phyloP scores from a whole-genome alignment of 2,329 filamentous ascomycete genomes.

The Colletotrichum sojae region DNA sequence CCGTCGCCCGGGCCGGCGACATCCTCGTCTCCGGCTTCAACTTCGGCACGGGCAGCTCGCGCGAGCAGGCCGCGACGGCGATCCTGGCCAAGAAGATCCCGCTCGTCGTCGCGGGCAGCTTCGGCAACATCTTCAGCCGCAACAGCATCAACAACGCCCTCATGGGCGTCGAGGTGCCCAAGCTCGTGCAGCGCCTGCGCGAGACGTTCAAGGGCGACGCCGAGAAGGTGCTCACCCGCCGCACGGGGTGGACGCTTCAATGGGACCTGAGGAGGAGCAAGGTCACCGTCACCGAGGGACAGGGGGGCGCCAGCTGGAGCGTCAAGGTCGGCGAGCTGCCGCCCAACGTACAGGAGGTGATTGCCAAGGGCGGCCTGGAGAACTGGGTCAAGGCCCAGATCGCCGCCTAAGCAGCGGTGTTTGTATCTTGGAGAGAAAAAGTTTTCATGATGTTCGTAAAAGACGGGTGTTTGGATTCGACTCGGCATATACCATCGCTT shows the following conservation, averaged over 20 bases:
- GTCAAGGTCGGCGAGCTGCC: slow-evolving; percentile 88
- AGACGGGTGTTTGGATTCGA: neutral
- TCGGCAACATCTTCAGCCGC: slow-evolving; percentile 86
- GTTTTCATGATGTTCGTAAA: neutral
- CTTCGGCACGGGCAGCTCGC: slow-evolving; percentile 85
- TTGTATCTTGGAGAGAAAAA: too few species aligned
- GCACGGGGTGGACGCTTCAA: slow-evolving; percentile 86
- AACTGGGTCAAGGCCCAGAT: slow-evolving; percentile 86
- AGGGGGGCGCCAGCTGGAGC: slow-evolving; percentile 77
- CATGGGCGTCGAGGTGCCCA: slow-evolving; percentile 79
- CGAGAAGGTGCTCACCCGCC: slow-evolving; percentile 72
- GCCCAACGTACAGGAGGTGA: slow-evolving; percentile 89
- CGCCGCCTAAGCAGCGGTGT: too few species aligned
- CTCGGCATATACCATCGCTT: too few species aligned
- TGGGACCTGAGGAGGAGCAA: slow-evolving; percentile 85
- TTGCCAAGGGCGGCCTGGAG: slow-evolving; percentile 82
- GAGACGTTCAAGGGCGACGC: slow-evolving; percentile 66
- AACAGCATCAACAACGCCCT: slow-evolving; percentile 87
- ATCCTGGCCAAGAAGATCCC: slow-evolving; percentile 86
- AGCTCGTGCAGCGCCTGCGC: slow-evolving; percentile 75
- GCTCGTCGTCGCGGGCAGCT: slow-evolving; percentile 84
- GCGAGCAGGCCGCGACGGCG: slow-evolving; percentile 91
- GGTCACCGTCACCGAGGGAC: slow-evolving; percentile 76
- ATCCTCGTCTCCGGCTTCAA: slow-evolving; percentile 90
- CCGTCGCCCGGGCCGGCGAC: slow-evolving; percentile 76